Evolutionary conservation across 2,329 filamentous ascomycete species (phyloP).

Genomic region (Coniella vitis): DNA sequence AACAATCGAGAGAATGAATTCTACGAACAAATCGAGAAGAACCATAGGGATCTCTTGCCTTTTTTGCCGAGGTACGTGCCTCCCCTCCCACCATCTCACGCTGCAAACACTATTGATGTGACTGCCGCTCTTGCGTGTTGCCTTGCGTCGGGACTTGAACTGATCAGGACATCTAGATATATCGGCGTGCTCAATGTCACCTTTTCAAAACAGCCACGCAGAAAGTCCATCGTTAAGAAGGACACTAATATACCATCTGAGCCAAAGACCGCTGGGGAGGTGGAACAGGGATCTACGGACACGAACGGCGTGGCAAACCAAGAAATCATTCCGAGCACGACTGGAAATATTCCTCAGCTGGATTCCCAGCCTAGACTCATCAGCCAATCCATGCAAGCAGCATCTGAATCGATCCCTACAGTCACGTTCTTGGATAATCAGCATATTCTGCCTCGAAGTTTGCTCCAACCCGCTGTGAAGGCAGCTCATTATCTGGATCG

Average conservation of each 20-base stretch:
- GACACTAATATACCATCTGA: constrained; percentile 35
- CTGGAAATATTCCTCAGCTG: constrained; percentile 18
- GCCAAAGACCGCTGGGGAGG: constrained; percentile 29
- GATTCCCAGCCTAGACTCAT: constrained; percentile 39
- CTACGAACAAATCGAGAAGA: constrained; percentile 89
- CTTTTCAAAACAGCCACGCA: constrained; percentile 76
- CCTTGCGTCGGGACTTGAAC: constrained; percentile 1
- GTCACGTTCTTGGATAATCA: constrained; percentile 92
- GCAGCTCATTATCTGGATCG: constrained; percentile 24
- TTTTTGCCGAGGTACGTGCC: constrained; percentile 72
- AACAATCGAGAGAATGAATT: constrained; percentile 99
- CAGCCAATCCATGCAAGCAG: constrained; percentile 69
- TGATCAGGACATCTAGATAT: constrained; percentile 53
- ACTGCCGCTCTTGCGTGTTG: background rate
- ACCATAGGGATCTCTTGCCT: constrained; percentile 80
- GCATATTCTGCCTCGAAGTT: constrained; percentile 81
- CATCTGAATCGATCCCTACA: constrained; percentile 65
- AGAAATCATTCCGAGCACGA: constrained; percentile 16
- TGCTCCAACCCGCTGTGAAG: constrained; percentile 56
- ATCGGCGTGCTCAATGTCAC: constrained; percentile 96
- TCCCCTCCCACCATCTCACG: constrained; percentile 21
- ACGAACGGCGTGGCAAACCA: constrained; percentile 17
- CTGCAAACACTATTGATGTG: too few species aligned
- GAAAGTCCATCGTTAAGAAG: constrained; percentile 47
- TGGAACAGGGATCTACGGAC: constrained; percentile 19